Conservation (phyloP, 2,329 filamentous ascomycete genomes). For the Aspergillus quadricinctus region DNA sequence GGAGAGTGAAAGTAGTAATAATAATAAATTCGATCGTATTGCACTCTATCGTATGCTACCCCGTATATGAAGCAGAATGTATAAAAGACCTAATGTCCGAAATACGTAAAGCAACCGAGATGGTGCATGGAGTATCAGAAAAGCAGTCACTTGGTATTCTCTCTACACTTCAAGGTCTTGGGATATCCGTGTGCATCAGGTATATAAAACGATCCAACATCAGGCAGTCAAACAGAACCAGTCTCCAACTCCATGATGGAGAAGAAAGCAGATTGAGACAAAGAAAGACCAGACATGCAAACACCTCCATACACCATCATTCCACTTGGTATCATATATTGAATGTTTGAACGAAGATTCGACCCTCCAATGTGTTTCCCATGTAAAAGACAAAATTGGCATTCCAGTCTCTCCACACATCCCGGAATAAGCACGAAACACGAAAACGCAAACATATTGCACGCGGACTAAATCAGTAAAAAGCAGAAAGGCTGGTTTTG, state of each 20-base stretch:
- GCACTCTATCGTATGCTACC: not conserved
- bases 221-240: slow-evolving; percentile 4
- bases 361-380: slow-evolving; percentile 6
- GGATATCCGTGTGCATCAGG: slow-evolving; percentile 12
- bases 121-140: not conserved
- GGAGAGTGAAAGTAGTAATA: not conserved
- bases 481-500: not conserved
- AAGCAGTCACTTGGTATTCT: slow-evolving; percentile 1
- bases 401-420: not conserved
- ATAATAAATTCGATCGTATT: not conserved
- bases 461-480: not conserved
- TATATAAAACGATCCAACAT: slow-evolving; percentile 16
- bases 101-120: too few relatives aligned
- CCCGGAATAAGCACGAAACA: not conserved
- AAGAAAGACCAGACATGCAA: slow-evolving; percentile 6
- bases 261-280: slow-evolving; percentile 5
- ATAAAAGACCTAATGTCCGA: not conserved
- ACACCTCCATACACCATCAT: slow-evolving; percentile 23
- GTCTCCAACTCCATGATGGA: slow-evolving; percentile 11
- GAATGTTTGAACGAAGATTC: slow-evolving; percentile 13
- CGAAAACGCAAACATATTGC: not conserved
- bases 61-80: not conserved
- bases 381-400: slow-evolving; percentile 2
- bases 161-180: slow-evolving; percentile 2
- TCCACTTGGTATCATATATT: slow-evolving; percentile 26